phyloP scores from a whole-genome alignment of 176 grass and related monocot species.

The Ampelocalamus luodianensis region DNA sequence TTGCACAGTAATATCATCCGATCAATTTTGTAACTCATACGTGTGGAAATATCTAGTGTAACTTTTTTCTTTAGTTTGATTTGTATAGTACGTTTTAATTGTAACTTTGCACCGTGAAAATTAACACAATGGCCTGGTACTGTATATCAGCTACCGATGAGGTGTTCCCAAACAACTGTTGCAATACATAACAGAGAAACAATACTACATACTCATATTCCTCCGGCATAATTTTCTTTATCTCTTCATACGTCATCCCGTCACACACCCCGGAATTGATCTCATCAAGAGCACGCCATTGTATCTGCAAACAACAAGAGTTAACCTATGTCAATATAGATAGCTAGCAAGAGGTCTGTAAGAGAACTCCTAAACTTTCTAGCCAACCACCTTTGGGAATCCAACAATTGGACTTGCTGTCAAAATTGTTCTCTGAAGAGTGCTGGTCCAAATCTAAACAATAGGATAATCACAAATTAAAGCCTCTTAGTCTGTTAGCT shows the following conservation, averaged over 20 bases:
- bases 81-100: background rate
- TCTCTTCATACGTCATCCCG: slow-evolving; percentile 99
- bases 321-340: slow-evolving; percentile 33
- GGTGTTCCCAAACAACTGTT: slow-evolving; percentile 7
- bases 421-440: slow-evolving; percentile 96
- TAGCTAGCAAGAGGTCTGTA: slow-evolving; percentile 34
- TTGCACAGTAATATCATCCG: background rate
- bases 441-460: slow-evolving; percentile 97
- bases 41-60: background rate
- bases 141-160: slow-evolving; percentile 1
- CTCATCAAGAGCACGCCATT: slow-evolving; percentile 99
- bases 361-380: slow-evolving; percentile 1
- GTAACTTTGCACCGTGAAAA: background rate
- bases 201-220: slow-evolving; percentile 82
- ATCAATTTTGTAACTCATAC: background rate
- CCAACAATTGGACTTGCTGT: slow-evolving; percentile 93
- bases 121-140: background rate
- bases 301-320: slow-evolving; percentile 67
- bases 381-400: slow-evolving; percentile 85
- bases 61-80: background rate
- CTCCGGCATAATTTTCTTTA: slow-evolving; percentile 96
- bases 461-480: slow-evolving; percentile 23
- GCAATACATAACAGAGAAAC: slow-evolving; percentile 34
- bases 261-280: slow-evolving; percentile 97
- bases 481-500: slow-evolving; percentile 28